Base-by-base conservation (phyloP, 2,329 filamentous ascomycete species). In the Sphaerulina vaccinii region DNA sequence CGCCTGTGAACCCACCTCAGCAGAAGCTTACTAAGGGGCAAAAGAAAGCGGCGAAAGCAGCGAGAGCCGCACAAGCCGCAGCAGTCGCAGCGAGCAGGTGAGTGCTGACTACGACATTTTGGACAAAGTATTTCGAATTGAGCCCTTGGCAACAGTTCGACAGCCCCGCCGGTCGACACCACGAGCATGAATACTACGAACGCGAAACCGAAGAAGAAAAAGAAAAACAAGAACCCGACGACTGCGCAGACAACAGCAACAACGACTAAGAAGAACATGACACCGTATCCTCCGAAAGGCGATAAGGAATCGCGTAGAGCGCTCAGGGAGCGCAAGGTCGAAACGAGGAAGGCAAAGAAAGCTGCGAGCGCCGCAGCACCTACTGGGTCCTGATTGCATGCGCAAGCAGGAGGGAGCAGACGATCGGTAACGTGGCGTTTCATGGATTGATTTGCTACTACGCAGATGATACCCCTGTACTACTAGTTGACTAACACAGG, bases 51-150 rank as follows among this genome's bases (percentile, higher is more conserved):
- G n/a, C n/a, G n/a, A n/a, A n/a, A n/a, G n/a, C n/a, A n/a, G n/a
- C n/a, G n/a, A n/a, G n/a, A n/a, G n/a, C 45, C 29, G 37, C 51
- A 27, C 36, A 38, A 38, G 43, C 43, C 15, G 33, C 43, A 16
- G 15, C 23, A 39, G 35, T 15, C 16, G 19, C 44, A 38, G 22
- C 44, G 36, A 21, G 36, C 36, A 39, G 18, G 36, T 39, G 18
- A 39, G 36, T 39, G 18, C 27, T 29, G 3, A 29, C 27, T 19
- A 9, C 13, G 36, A 19, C 18, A 21, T 18, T 39, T 19, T 39
- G 11, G 11, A 13, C 6, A 15, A 21, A 13, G 15, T 19, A 7
- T 3, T 3, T 21, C 16, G 18, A 18, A 9, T 19, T 39, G 36
- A 39, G 16, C 5, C 36, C 16, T 22, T 13, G 3, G 36, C 36